These are phyloP conservation scores for Thermothelomyces thermophilus DNA, from an alignment of 2,329 filamentous ascomycete genomes.

Conservation along the genomic window DNA sequence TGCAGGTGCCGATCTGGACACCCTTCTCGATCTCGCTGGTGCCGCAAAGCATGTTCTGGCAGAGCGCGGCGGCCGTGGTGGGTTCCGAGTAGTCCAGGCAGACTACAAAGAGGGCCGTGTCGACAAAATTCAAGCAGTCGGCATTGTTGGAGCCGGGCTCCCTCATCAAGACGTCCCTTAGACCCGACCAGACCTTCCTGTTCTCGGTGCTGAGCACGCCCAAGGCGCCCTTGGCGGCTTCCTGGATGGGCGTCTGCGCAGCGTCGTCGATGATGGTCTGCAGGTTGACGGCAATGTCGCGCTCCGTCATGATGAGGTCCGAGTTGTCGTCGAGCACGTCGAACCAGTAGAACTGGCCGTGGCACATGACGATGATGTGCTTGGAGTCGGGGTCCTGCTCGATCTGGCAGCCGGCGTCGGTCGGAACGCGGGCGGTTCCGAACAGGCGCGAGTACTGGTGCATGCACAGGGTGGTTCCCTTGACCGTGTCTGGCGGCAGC, in stretches of 20 bases:
- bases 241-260: slow-evolving; percentile 79
- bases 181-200: slow-evolving; percentile 87
- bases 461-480: slow-evolving; percentile 86
- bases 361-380: slow-evolving; percentile 87
- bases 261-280: slow-evolving; percentile 91
- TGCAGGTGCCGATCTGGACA: slow-evolving; percentile 94
- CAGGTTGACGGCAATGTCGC: slow-evolving; percentile 83
- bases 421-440: slow-evolving; percentile 88
- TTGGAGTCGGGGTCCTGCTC: slow-evolving; percentile 90
- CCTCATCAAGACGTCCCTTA: slow-evolving; percentile 79
- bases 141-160: slow-evolving; percentile 90
- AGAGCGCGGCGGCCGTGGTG: slow-evolving; percentile 71
- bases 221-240: slow-evolving; percentile 89
- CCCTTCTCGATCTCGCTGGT: slow-evolving; percentile 87
- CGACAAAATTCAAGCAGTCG: slow-evolving; percentile 90
- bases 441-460: slow-evolving; percentile 96
- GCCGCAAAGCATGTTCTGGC: slow-evolving; percentile 97
- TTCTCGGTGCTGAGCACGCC: slow-evolving; percentile 96
- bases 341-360: slow-evolving; percentile 98
- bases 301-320: slow-evolving; percentile 95
- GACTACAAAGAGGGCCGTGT: slow-evolving; percentile 85
- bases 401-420: slow-evolving; percentile 90
- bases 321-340: slow-evolving; percentile 92
- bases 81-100: slow-evolving; percentile 93
- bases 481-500: slow-evolving; percentile 78